Conservation (phyloP, 345 rosid species). For the Acer campestre region DNA sequence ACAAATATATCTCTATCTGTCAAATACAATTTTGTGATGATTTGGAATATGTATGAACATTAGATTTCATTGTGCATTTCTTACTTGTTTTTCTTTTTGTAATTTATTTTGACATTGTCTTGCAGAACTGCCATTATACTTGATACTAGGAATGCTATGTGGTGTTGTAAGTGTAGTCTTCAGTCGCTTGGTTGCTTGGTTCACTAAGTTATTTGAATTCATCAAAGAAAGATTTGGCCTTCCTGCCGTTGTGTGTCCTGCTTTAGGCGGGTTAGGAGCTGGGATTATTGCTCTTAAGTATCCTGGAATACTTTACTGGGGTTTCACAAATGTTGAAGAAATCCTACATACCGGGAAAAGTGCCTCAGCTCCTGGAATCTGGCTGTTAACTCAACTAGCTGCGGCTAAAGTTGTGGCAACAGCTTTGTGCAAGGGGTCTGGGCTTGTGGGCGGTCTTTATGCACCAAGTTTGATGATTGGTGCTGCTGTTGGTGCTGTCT, state of each 20-base stretch:
- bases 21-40: neutral
- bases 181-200: slow-evolving; percentile 85
- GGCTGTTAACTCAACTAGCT: slow-evolving; percentile 86
- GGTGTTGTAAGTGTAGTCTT: slow-evolving; percentile 94
- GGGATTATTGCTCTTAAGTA: slow-evolving; percentile 95
- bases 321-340: slow-evolving; percentile 97
- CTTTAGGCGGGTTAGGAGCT: slow-evolving; percentile 96
- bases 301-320: slow-evolving; percentile 98
- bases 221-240: slow-evolving; percentile 80
- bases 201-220: slow-evolving; percentile 69
- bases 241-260: slow-evolving; percentile 93
- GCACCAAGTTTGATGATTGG: slow-evolving; percentile 99
- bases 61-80: neutral
- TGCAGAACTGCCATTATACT: slow-evolving; percentile 92
- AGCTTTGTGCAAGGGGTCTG: slow-evolving; percentile 94
- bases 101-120: slow-evolving; percentile 23
- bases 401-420: slow-evolving; percentile 98
- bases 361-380: slow-evolving; percentile 97
- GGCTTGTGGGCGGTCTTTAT: slow-evolving; percentile 95
- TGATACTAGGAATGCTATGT: slow-evolving; percentile 96
- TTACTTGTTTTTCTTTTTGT: neutral
- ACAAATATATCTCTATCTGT: neutral
- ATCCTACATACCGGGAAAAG: slow-evolving; percentile 93
- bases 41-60: neutral
- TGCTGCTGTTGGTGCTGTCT: slow-evolving; percentile 97